These are phyloP conservation scores for Cutaneotrichosporon mucoides DNA, from an alignment of 1,284 basidiomycete species.

Conservation along the genomic window DNA sequence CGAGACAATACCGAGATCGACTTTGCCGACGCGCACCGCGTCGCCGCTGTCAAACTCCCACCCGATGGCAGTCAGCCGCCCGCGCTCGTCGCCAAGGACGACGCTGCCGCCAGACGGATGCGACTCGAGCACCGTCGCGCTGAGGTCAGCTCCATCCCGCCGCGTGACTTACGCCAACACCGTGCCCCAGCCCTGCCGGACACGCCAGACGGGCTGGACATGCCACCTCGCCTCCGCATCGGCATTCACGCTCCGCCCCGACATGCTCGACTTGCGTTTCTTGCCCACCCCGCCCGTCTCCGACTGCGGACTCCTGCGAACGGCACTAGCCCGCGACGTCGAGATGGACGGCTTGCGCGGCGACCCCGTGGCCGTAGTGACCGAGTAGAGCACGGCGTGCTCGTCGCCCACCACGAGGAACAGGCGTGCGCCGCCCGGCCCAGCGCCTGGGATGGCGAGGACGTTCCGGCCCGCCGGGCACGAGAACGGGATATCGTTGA, in stretches of 20 bases:
- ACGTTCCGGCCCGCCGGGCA: slow-evolving; percentile 40
- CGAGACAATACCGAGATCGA: slow-evolving; percentile 73
- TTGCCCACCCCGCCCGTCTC: slow-evolving; percentile 36
- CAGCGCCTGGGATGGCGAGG: slow-evolving; percentile 24
- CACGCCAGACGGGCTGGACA: slow-evolving; percentile 38
- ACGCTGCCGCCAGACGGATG: slow-evolving; percentile 51
- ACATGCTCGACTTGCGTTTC: slow-evolving; percentile 38
- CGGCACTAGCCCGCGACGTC: slow-evolving; percentile 24
- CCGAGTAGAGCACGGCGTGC: slow-evolving; percentile 33
- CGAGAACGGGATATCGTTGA: slow-evolving; percentile 44
- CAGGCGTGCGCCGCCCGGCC: slow-evolving; percentile 2
- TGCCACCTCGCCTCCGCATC: slow-evolving; percentile 23
- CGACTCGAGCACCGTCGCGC: slow-evolving; percentile 32
- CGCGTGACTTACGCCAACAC: slow-evolving; percentile 38
- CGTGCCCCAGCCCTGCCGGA: slow-evolving; percentile 47
- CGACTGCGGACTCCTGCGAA: slow-evolving; percentile 30
- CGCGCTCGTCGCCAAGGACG: slow-evolving; percentile 73
- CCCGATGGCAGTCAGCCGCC: slow-evolving; percentile 64
- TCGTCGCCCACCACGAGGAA: slow-evolving; percentile 46
- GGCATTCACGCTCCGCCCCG: slow-evolving; percentile 15
- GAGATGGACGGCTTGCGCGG: slow-evolving; percentile 13
- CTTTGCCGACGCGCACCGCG: slow-evolving; percentile 56
- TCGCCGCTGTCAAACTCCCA: slow-evolving; percentile 51
- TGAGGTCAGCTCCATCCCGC: slow-evolving; percentile 47
- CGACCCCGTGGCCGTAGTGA: neutral